A percentile compares a stretch with the other conserved stretches of the same genome.
Evolutionary conservation across 2,329 filamentous ascomycete species (phyloP).

Genomic region (Aspergillus vadensis): DNA sequence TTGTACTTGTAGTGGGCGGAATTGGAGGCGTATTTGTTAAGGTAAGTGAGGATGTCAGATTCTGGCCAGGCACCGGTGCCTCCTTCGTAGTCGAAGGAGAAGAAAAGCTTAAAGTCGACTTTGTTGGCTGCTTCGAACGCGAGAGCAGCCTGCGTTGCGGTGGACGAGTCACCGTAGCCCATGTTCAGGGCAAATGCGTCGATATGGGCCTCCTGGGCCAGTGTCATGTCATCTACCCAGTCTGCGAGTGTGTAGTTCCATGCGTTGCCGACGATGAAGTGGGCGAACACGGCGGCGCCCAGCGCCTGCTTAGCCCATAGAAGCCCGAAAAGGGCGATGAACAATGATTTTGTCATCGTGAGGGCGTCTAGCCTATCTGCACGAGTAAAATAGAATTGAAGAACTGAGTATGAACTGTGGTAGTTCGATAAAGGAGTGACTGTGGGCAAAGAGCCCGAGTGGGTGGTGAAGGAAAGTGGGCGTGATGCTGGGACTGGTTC

Average conservation of each 20-base stretch:
- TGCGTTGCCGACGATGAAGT: conserved; percentile 15
- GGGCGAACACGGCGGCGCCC: conserved; percentile 1
- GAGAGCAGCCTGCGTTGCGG: conserved; percentile 15
- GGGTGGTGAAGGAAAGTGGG: background rate
- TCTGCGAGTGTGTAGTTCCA: conserved; percentile 13
- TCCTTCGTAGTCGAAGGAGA: conserved; percentile 39
- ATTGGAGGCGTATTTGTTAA: conserved; percentile 24
- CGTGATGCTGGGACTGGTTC: background rate
- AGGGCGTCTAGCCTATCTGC: background rate
- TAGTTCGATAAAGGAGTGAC: background rate
- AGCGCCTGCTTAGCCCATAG: background rate
- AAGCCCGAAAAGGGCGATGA: background rate
- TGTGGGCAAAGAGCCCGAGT: background rate
- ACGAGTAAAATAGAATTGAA: background rate
- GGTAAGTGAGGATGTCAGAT: conserved; percentile 22
- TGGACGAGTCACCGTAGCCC: conserved; percentile 19
- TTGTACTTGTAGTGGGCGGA: conserved; percentile 30
- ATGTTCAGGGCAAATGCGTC: conserved; percentile 45
- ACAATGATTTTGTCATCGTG: background rate
- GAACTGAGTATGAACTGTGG: background rate
- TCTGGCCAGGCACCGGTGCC: conserved; percentile 31
- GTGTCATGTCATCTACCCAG: conserved; percentile 35
- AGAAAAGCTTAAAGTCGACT: conserved; percentile 32
- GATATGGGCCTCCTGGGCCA: conserved; percentile 38
- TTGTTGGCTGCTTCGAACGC: conserved; percentile 27